Evolutionary conservation across 192 early-diverging fungal species (phyloP).

Genomic region (Podila clonocystis): DNA sequence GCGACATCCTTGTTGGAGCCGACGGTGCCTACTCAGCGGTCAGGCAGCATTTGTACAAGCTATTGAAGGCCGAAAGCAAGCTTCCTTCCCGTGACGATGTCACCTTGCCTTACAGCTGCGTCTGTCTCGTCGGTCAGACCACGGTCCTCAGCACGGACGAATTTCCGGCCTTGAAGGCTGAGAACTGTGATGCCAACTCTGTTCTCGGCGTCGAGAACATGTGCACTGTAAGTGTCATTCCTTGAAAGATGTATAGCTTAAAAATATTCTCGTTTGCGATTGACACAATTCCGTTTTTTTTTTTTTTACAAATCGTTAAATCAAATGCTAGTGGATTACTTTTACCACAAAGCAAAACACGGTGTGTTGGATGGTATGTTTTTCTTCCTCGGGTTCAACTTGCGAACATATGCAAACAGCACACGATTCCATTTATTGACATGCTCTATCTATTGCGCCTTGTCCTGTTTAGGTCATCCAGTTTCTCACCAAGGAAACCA

Average conservation of each 20-base stretch:
- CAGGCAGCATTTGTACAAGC: not conserved
- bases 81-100: not conserved
- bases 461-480: too few relatives aligned
- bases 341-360: not conserved
- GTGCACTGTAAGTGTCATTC: not conserved
- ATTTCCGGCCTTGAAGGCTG: not conserved
- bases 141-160: not conserved
- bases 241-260: not conserved
- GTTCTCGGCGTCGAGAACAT: not conserved
- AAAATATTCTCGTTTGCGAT: not conserved
- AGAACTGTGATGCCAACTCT: not conserved
- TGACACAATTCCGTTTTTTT: not conserved
- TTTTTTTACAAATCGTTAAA: too few relatives aligned
- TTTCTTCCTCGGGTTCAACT: too few relatives aligned
- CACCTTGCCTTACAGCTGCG: not conserved
- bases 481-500: not conserved
- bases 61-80: not conserved
- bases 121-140: not conserved
- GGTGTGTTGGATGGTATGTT: not conserved
- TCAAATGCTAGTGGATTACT: not conserved
- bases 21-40: not conserved
- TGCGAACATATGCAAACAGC: too few relatives aligned
- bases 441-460: too few relatives aligned
- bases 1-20: slow-evolving; percentile 6
- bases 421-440: too few relatives aligned